A percentile compares a stretch with the other conserved stretches of the same genome.
Evolutionary conservation across 2,329 filamentous ascomycete species (phyloP).

Genomic region (Rhynchosporium agropyri): DNA sequence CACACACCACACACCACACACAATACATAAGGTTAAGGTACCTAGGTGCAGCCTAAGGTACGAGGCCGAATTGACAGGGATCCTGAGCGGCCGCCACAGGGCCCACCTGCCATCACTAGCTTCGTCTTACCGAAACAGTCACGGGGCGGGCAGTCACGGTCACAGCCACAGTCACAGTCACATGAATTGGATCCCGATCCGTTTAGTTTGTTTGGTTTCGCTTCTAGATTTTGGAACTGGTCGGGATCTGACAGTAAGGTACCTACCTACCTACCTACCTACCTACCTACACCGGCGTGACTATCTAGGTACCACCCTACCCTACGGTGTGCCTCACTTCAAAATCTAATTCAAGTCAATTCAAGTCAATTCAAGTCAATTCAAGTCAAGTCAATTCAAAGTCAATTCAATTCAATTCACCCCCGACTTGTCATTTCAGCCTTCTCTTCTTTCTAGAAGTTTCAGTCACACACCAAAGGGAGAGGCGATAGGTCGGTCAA

Average conservation of each 20-base stretch:
- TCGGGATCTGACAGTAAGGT: background rate
- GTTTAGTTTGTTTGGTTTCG: too few relatives aligned
- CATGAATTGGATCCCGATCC: too few relatives aligned
- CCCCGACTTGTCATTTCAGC: background rate
- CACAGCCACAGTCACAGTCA: background rate
- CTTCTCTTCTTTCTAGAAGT: background rate
- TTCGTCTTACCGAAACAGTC: slow-evolving; percentile 1
- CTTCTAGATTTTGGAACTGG: background rate
- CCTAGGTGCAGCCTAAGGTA: background rate
- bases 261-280: background rate
- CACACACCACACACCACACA: too few relatives aligned
- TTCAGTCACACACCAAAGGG: background rate
- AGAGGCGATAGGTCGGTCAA: background rate
- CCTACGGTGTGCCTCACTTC: too few relatives aligned
- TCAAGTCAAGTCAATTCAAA: too few relatives aligned
- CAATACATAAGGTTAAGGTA: too few relatives aligned
- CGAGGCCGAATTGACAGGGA: slow-evolving; percentile 11
- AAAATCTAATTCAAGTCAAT: too few relatives aligned
- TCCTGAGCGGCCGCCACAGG: background rate
- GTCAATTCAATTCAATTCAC: too few relatives aligned
- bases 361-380: too few relatives aligned
- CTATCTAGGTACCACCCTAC: background rate
- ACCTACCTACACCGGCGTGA: slow-evolving; percentile 7
- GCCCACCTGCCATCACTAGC: background rate
- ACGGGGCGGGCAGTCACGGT: background rate